Evolutionary conservation across 805 yeast genomes (phyloP), one percentile per base, ranked within the genome.

Genomic region (Teunomyces kruisii): DNA sequence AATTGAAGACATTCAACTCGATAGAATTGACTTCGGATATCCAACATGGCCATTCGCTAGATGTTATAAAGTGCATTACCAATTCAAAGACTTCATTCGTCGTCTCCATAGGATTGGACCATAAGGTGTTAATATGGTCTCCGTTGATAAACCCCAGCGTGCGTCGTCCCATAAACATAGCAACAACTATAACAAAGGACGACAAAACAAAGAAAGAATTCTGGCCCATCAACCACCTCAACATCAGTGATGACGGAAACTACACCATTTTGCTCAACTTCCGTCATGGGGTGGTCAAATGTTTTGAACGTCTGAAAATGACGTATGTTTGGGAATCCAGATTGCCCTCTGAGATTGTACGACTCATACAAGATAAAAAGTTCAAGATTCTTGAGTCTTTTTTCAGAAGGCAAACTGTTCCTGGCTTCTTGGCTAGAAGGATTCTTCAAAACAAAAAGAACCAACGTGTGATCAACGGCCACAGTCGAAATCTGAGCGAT

Each of bases 81-180:
- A 82, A 87, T 10, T 61, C 73, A 15, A 67, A 78, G 10, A 74
- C 80, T 42, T 81, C 88, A 2, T 83, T 86, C 54, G 72, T 86
- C 17, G 81, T 87, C 0, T 75, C 86, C 1, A 76, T 85, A 22
- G 92, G 91, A 3, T 67, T 88, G 57, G 95, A 88, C 54, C 90
- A 85, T 53, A 78, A 75, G 47, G 74, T 88, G 3, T 61, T 80
- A 27, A 79, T 87, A 9, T 88, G 95, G 95, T 83, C 87, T 0
- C 90, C 90, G 3, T 58, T 82, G 44, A 28, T 49, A 8, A 62
- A 71, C 1, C 62, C 58, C 15, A 39, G 48, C 14, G 38, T 36
- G 3, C 48, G 51, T 0, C 26, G 17, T 5, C 69, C 71, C 1
- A 53, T 62, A 1, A 54, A 62, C 31, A 55, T 68, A 7, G 44